Percentiles rank a stretch among this genome's conserved stretches.
Evolutionary conservation across 257 asterid genomes (phyloP).

Genomic region (Plantago ovata): DNA sequence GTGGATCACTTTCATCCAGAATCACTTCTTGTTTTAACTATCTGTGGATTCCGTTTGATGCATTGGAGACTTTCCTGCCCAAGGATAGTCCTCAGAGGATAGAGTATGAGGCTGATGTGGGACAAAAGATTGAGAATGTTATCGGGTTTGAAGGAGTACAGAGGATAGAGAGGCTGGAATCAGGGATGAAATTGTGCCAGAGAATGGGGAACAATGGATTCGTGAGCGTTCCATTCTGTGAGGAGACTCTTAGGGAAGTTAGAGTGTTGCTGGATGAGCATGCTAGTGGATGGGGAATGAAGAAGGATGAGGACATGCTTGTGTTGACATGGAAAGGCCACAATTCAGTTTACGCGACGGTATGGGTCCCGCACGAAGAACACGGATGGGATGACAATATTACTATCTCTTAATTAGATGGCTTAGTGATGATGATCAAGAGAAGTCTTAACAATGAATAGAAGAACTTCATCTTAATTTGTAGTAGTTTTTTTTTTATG

Average conservation of each 20-base stretch:
- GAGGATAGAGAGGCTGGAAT: constrained; percentile 59
- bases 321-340: constrained; percentile 88
- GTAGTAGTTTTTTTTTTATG: not conserved
- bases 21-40: constrained; percentile 62
- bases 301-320: constrained; percentile 63
- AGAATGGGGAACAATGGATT: constrained; percentile 54
- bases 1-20: constrained; percentile 39
- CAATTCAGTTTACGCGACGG: constrained; percentile 53
- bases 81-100: constrained; percentile 55
- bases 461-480: not conserved
- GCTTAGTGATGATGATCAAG: not conserved
- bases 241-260: constrained; percentile 55
- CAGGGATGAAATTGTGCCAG: constrained; percentile 32
- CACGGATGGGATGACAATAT: not conserved
- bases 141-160: constrained; percentile 53
- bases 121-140: constrained; percentile 67
- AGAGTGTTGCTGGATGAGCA: constrained; percentile 60
- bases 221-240: constrained; percentile 42
- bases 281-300: constrained; percentile 94
- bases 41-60: constrained; percentile 79
- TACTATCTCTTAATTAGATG: not conserved
- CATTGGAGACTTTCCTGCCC: constrained; percentile 72
- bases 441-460: not conserved
- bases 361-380: constrained; percentile 48
- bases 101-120: constrained; percentile 62